Percentiles rank a stretch among this genome's conserved stretches.
Conservation (phyloP, 179 eudicot species). For the Vitellaria paradoxa region DNA sequence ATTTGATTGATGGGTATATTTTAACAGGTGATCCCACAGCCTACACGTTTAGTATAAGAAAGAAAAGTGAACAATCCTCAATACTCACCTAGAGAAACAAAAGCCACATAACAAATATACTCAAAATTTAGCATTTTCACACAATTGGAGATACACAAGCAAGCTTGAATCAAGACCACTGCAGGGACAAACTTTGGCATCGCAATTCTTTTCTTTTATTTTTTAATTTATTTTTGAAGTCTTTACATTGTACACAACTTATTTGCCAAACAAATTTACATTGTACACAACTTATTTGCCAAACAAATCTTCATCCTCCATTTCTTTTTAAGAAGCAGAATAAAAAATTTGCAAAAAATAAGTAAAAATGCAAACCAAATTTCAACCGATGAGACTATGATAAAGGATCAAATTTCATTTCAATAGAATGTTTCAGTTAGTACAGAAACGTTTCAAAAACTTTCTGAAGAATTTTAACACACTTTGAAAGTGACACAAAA, state of each 20-base stretch:
- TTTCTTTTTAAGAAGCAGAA: neutral
- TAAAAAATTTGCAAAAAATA: neutral
- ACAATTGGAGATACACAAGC: neutral
- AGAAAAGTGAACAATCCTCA: neutral
- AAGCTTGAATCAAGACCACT: neutral
- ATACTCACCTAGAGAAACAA: neutral
- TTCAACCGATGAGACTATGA: neutral
- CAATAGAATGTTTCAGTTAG: too few relatives aligned
- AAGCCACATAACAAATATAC: neutral
- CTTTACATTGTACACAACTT: neutral
- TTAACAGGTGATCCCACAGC: slow-evolving; percentile 41
- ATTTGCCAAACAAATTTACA: neutral
- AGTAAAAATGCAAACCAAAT: neutral
- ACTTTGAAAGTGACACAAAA: too few relatives aligned
- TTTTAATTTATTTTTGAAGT: neutral
- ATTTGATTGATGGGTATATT: slow-evolving; percentile 17
- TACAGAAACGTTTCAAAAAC: too few relatives aligned
- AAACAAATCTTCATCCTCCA: neutral
- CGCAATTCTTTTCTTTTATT: neutral
- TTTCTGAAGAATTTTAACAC: too few relatives aligned
- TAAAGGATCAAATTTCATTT: too few relatives aligned
- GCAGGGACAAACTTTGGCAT: neutral
- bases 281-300: too few relatives aligned
- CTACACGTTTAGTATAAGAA: slow-evolving; percentile 21
- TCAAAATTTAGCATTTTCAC: neutral